These are phyloP conservation scores for Ramalina peruviana DNA, from an alignment of 495 filamentous ascomycete genomes.

Conservation along the genomic window DNA sequence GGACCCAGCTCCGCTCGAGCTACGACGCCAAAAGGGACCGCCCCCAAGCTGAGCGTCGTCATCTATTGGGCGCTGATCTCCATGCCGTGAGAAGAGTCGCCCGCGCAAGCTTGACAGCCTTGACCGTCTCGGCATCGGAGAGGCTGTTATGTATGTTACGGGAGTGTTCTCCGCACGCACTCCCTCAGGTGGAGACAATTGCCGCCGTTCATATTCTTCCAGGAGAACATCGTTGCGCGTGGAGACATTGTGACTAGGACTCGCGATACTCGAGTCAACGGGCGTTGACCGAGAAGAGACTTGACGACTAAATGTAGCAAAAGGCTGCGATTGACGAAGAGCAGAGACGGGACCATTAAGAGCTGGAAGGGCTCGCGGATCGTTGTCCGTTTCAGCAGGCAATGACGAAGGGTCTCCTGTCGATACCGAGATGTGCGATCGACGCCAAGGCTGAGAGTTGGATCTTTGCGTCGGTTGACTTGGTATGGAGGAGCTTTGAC, in stretches of 20 bases:
- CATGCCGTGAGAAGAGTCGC: constrained; percentile 34
- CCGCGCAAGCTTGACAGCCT: constrained; percentile 37
- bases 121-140: constrained; percentile 33
- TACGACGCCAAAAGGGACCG: too few species aligned
- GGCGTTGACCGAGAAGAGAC: constrained; percentile 18
- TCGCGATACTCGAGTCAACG: not conserved
- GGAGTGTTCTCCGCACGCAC: constrained; percentile 13
- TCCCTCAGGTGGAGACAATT: constrained; percentile 14
- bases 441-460: too few species aligned
- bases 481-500: constrained; percentile 15
- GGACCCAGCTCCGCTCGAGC: too few species aligned
- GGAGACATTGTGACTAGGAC: constrained; percentile 5
- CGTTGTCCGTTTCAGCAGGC: too few species aligned
- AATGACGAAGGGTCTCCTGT: too few species aligned
- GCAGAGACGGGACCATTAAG: too few species aligned
- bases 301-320: constrained; percentile 18
- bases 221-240: constrained; percentile 16
- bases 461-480: not conserved
- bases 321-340: not conserved
- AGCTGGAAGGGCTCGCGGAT: too few species aligned
- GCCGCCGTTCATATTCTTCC: constrained; percentile 18
- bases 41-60: constrained; percentile 27
- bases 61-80: constrained; percentile 29
- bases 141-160: constrained; percentile 19
- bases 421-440: too few species aligned